Base-by-base conservation (phyloP, 2,329 filamentous ascomycete species). In the Tolypocladium album region DNA sequence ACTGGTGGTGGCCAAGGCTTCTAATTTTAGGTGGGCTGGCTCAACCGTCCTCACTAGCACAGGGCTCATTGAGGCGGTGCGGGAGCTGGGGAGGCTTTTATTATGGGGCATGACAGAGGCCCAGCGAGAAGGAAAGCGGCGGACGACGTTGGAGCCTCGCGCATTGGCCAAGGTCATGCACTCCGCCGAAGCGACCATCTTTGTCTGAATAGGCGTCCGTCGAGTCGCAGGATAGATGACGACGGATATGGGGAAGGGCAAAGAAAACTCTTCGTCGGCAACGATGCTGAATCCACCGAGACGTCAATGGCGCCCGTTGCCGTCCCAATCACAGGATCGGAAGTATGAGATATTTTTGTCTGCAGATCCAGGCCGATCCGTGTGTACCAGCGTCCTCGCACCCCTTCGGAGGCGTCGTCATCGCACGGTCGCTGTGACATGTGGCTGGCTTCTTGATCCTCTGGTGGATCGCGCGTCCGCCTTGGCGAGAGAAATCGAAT, bases 401-500 rank as follows among this genome's bases (percentile, higher is more conserved):
- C 20, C 55, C 55, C 40, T 57, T 45, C 36, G 39, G 40, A 57
- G 39, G 55, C 55, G 55, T 57, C 55, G 55, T 57, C 55, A 57
- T 38, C 50, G n/a, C 17, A 12, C 9, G 15, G 27, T 12, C 17
- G 20, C 15, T 2, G 27, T 34, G 47, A 52, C 27, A 34, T 12
- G 27, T 27, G 27, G 15, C 47, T 31, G 47, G 47, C 27, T 52
- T 52, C 47, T 27, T 31, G 22, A 31, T 52, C 24, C 24, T n/a
- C 24, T 27, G 15, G 27, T 34, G 50, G 50, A 34, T 13, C 50
- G 15, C 20, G 17, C 27, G 2, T 53, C 11, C 31, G 20, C 17
- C 4, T 20, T 55, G 50, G 7, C 11, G 6, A 52, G 40, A 43
- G 40, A 7, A 36, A 36, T n/a, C 40, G 6, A 40, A 12, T 13